Conservation (phyloP, 1,284 basidiomycete genomes). For the Abortiporus biennis region DNA sequence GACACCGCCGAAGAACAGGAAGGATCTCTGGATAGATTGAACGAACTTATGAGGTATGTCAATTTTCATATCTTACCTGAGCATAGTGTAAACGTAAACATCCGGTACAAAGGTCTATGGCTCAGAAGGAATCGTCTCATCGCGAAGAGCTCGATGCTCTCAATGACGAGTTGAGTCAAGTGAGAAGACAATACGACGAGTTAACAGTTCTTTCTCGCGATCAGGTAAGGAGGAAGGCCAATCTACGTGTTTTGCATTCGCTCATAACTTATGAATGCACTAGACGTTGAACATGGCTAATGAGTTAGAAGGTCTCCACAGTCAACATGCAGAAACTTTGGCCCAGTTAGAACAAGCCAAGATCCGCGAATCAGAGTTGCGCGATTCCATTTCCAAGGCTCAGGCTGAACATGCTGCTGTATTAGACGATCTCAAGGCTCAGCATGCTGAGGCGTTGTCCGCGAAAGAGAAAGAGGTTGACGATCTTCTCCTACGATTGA, state of each 20-base stretch:
- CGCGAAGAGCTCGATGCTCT: conserved; percentile 71
- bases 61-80: conserved; percentile 9
- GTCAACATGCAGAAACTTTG: conserved; percentile 51
- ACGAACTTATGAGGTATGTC: conserved; percentile 81
- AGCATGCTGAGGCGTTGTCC: conserved; percentile 49
- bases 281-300: conserved; percentile 82
- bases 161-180: conserved; percentile 57
- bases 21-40: conserved; percentile 67
- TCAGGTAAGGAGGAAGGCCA: conserved; percentile 48
- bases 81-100: conserved; percentile 6
- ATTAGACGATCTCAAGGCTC: conserved; percentile 42
- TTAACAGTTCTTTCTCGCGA: conserved; percentile 73
- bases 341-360: conserved; percentile 47
- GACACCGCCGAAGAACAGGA: conserved; percentile 41
- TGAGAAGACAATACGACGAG: conserved; percentile 75
- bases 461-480: conserved; percentile 49
- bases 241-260: neutral
- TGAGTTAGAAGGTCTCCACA: conserved; percentile 71
- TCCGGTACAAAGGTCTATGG: conserved; percentile 71
- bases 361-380: conserved; percentile 50
- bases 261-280: neutral
- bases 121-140: conserved; percentile 86
- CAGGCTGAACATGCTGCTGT: conserved; percentile 41
- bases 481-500: conserved; percentile 35
- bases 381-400: conserved; percentile 41